phyloP scores from a whole-genome alignment of 176 grass and related monocot species.

The Luzula sylvatica region DNA sequence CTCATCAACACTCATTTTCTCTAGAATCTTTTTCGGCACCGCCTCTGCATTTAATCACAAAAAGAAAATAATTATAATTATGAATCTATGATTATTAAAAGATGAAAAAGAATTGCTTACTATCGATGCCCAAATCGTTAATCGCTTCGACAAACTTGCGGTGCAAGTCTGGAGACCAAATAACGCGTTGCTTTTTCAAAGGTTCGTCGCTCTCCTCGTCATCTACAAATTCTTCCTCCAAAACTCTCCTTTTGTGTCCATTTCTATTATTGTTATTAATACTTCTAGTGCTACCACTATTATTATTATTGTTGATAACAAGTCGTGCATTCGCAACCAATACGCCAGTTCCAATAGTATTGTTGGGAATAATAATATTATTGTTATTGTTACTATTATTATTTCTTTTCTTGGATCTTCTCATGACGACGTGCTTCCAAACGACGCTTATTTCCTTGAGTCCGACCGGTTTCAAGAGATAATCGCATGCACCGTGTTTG shows the following conservation, averaged over 20 bases:
- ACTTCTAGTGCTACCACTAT: background rate
- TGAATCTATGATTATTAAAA: background rate
- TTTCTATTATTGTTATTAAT: background rate
- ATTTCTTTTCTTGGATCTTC: background rate
- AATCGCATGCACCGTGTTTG: constrained; percentile 34
- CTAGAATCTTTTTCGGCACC: constrained; percentile 52
- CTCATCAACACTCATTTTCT: constrained; percentile 44
- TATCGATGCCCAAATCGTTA: constrained; percentile 34
- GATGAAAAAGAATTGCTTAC: constrained; percentile 31
- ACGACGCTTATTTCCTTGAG: constrained; percentile 36
- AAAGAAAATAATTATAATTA: constrained; percentile 1
- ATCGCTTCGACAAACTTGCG: constrained; percentile 39
- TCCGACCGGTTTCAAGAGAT: constrained; percentile 41
- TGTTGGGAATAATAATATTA: constrained; percentile 18
- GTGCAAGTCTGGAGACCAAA: constrained; percentile 43
- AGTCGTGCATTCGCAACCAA: no score
- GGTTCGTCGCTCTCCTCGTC: constrained; percentile 10
- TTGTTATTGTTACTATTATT: constrained; percentile 25
- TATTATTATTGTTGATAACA: background rate
- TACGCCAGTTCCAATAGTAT: constrained; percentile 10
- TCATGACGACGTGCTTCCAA: constrained; percentile 39
- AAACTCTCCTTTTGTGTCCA: constrained; percentile 17
- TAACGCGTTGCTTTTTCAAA: constrained; percentile 36
- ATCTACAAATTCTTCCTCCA: constrained; percentile 16
- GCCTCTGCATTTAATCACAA: constrained; percentile 29